Evolutionary conservation across 371 early-diverging fungal genomes (phyloP).

Genomic region (Rhizopus stolonifer): DNA sequence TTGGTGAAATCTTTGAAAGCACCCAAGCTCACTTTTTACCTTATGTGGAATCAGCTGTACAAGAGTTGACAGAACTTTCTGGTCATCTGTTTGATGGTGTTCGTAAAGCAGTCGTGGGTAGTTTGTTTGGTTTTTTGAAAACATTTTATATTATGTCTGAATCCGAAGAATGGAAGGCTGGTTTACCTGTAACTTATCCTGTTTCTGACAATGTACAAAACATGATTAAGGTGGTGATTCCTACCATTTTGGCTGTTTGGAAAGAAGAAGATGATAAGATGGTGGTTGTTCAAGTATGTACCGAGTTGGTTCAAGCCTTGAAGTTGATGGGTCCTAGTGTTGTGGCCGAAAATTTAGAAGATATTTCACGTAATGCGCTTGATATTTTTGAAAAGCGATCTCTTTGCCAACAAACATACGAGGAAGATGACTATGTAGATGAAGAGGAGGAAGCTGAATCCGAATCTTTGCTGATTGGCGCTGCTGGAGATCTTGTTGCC

Average conservation of each 20-base stretch:
- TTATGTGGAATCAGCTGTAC: constrained; percentile 72
- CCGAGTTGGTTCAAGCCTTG: constrained; percentile 69
- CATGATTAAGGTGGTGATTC: constrained; percentile 68
- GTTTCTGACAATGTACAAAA: constrained; percentile 75
- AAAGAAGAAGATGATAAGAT: constrained; percentile 81
- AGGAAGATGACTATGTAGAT: constrained; percentile 77
- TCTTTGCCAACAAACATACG: constrained; percentile 78
- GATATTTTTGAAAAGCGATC: constrained; percentile 80
- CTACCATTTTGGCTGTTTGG: constrained; percentile 69
- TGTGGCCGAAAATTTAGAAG: constrained; percentile 66
- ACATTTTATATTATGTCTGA: constrained; percentile 73
- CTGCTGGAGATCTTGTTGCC: constrained; percentile 83
- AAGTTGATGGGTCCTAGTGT: constrained; percentile 76
- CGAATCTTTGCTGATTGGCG: constrained; percentile 77
- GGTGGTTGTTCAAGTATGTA: constrained; percentile 77
- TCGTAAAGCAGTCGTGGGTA: constrained; percentile 73
- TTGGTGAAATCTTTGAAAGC: constrained; percentile 83
- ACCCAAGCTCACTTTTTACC: constrained; percentile 79
- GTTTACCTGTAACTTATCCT: constrained; percentile 63
- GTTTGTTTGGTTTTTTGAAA: constrained; percentile 74
- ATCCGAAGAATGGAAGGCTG: constrained; percentile 69
- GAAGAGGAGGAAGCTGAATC: constrained; percentile 85
- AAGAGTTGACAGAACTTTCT: constrained; percentile 62
- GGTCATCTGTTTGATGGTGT: constrained; percentile 80
- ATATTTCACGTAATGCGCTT: constrained; percentile 59